These are phyloP conservation scores for Fusarium coicis DNA, from an alignment of 2,329 filamentous ascomycete species.

Conservation along the genomic window DNA sequence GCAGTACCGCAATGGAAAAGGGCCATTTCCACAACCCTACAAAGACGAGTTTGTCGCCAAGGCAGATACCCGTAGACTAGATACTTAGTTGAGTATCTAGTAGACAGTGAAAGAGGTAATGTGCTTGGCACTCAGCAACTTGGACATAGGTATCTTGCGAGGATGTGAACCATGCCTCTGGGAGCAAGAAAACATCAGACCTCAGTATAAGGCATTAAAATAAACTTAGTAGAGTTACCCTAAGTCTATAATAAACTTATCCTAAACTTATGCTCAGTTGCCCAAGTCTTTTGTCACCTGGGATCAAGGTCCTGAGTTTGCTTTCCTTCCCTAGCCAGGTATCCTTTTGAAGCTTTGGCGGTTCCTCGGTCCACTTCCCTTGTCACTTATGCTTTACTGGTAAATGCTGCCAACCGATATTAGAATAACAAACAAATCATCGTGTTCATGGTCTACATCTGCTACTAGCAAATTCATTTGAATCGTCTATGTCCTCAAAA, in stretches of 20 bases:
- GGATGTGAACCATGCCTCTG: neutral
- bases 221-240: neutral
- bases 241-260: neutral
- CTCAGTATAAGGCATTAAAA: neutral
- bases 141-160: neutral
- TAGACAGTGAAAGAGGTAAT: neutral
- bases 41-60: neutral
- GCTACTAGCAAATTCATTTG: conserved; percentile 49
- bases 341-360: neutral
- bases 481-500: conserved; percentile 55
- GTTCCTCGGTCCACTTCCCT: neutral
- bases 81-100: neutral
- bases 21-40: neutral
- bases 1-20: neutral
- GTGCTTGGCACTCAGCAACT: neutral
- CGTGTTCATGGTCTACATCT: conserved; percentile 49
- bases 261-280: neutral
- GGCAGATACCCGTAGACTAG: neutral
- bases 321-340: neutral
- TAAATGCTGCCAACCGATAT: neutral
- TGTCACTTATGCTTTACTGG: neutral
- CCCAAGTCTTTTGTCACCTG: neutral
- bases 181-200: neutral
- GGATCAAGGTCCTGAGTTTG: neutral
- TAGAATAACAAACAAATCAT: conserved; percentile 40